phyloP scores from a whole-genome alignment of 1,284 basidiomycete species.

The Fistulinella cinereoalba region DNA sequence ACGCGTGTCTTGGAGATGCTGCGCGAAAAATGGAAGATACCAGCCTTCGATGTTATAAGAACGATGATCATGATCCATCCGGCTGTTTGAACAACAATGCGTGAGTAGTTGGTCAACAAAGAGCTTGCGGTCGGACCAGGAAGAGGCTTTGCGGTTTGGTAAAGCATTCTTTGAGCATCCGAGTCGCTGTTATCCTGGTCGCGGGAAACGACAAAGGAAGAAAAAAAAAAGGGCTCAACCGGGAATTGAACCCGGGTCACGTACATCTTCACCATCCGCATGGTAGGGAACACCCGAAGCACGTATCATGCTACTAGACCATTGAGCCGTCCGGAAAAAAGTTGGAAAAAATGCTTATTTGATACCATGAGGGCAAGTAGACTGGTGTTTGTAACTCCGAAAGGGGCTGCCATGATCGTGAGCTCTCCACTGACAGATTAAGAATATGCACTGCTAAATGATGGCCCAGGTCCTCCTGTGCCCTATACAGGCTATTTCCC shows the following conservation, averaged over 20 bases:
- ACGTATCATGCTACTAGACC: constrained; percentile 45
- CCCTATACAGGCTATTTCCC: too few relatives aligned
- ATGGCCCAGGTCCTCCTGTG: too few relatives aligned
- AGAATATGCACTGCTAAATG: too few relatives aligned
- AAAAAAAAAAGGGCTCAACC: constrained; percentile 38
- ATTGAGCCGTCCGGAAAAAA: constrained; percentile 34
- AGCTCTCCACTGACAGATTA: too few relatives aligned
- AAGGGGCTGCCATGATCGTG: too few relatives aligned
- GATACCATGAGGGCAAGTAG: too few relatives aligned
- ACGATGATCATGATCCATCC: constrained; percentile 17
- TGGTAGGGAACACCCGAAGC: constrained; percentile 34
- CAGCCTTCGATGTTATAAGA: constrained; percentile 19
- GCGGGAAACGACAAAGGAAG: too few relatives aligned
- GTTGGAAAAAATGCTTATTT: neutral
- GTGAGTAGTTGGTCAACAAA: neutral
- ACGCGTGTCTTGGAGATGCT: constrained; percentile 26
- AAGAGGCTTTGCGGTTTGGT: neutral
- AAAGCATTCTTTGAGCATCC: constrained; percentile 17
- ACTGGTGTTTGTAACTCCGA: too few relatives aligned
- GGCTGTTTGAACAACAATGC: neutral
- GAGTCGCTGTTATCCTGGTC: too few relatives aligned
- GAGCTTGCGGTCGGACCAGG: neutral
- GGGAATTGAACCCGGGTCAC: constrained; percentile 50
- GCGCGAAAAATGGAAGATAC: constrained; percentile 28
- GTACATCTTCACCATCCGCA: constrained; percentile 27